Conservation (phyloP, 768 basidiomycete genomes). For the Mrakia gelida region DNA sequence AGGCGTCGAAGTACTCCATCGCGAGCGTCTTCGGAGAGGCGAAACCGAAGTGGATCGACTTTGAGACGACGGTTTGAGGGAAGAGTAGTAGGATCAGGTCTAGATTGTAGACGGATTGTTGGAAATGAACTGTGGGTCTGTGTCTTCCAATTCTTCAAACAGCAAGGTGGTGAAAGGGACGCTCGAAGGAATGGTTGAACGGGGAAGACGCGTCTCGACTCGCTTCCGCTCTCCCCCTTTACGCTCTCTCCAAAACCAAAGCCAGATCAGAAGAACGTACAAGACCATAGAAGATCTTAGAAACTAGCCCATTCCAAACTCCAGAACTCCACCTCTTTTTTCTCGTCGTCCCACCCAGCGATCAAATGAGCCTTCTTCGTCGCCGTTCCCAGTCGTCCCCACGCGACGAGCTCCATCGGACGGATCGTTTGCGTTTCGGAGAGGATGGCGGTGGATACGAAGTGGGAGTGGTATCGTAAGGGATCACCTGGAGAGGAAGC, state of each 20-base stretch:
- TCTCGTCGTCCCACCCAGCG: constrained; percentile 73
- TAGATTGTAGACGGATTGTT: too few relatives aligned
- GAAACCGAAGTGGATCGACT: constrained; percentile 58
- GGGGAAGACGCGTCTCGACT: too few relatives aligned
- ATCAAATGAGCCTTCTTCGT: constrained; percentile 94
- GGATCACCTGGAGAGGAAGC: constrained; percentile 65
- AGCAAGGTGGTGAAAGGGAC: too few relatives aligned
- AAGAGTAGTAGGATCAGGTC: too few relatives aligned
- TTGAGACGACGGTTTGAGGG: constrained; percentile 25
- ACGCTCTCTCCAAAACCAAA: too few relatives aligned
- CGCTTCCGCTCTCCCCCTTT: neutral
- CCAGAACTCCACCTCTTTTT: constrained; percentile 42
- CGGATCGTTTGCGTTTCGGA: constrained; percentile 55
- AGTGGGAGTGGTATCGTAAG: constrained; percentile 93
- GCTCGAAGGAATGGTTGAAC: neutral
- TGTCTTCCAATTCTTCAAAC: too few relatives aligned
- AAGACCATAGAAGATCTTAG: neutral
- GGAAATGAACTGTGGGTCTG: too few relatives aligned
- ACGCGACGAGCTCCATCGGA: constrained; percentile 93
- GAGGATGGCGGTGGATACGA: constrained; percentile 74
- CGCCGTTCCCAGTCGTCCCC: constrained; percentile 89
- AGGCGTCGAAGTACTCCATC: constrained; percentile 51
- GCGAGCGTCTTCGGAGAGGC: constrained; percentile 53
- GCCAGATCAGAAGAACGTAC: too few relatives aligned
- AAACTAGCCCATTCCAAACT: constrained; percentile 48